These are phyloP conservation scores for Salinomyces thailandicus DNA, from an alignment of 2,329 filamentous ascomycete genomes.

Conservation along the genomic window DNA sequence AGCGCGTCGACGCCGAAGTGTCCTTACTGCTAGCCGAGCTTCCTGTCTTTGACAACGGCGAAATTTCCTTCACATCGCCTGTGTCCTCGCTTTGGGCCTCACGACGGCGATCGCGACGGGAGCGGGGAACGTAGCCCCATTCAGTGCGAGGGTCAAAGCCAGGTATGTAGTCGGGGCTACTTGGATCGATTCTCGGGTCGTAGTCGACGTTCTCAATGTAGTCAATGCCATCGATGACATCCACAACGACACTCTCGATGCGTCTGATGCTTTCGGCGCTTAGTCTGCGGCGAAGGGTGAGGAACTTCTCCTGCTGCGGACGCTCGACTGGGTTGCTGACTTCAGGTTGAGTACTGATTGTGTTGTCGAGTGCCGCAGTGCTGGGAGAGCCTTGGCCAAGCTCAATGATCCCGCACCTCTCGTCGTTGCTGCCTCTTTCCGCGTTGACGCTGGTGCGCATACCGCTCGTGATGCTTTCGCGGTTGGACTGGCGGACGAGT, in stretches of 20 bases:
- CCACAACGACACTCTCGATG: neutral
- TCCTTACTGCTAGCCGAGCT: neutral
- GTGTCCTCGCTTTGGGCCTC: neutral
- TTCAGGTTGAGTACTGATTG: neutral
- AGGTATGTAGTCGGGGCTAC: neutral
- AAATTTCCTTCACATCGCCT: neutral
- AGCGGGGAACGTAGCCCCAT: neutral
- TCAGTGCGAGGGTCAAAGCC: neutral
- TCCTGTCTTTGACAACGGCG: no score
- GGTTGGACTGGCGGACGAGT: no score
- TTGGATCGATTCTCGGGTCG: neutral
- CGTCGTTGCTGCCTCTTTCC: no score
- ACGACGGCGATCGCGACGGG: no score
- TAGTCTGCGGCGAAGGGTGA: neutral
- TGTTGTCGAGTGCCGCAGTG: no score
- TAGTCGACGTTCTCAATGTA: neutral
- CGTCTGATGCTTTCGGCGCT: neutral
- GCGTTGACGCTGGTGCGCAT: no score
- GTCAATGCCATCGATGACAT: neutral
- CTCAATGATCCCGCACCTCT: no score
- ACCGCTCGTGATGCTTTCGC: no score
- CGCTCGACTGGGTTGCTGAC: neutral
- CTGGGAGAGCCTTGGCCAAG: no score
- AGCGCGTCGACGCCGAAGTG: neutral
- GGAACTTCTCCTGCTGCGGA: no score